Base-by-base conservation (phyloP, 2,329 filamentous ascomycete species). In the Aspergillus sp. region DNA sequence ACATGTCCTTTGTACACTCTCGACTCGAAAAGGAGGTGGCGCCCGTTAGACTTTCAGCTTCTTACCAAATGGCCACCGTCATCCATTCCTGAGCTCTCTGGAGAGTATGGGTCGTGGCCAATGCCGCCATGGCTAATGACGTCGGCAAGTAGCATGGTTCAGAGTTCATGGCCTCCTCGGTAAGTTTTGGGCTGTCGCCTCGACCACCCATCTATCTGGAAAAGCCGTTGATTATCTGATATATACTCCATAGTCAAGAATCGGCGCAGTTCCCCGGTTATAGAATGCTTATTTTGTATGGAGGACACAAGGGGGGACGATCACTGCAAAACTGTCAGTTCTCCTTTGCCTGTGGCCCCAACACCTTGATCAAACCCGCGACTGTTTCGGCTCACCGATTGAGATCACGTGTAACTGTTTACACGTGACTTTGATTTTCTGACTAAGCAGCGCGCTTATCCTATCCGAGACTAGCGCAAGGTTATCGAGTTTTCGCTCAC, bases 91-190 rank as follows among this genome's bases (percentile, higher is more conserved):
- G 9, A 38, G 34, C 31, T 38, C 31, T 38, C 31, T 38, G 31
- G 9, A 15, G 13, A 38, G 31, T 9, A 41, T 41, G 11, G 34
- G 15, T 41, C 34, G 34, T 41, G 34, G 34, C 23, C 61, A 57
- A 61, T 59, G 25, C 25, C 25, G 25, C 30, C 52, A 49, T 64
- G 66, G 64, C 62, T 62, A 68, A 69, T 75, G 73, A 76, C 73
- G 73, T 74, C 69, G 59, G 59, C 59, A 57, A 56, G 53, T 52
- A 60, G 23, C 15, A 6, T 22, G 31, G 34, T 31, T 50, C 25
- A 50, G 30, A n/a, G 13, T 3, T 50, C 5, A 30, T 23, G 17
- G 7, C 17, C 34, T 38, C 53, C 53, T 55, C 53, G 53, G 43
- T 31, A 30, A 59, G 57, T 53, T 22, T 50, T 15, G 25, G 48